Base-by-base conservation (phyloP, 2,329 filamentous ascomycete species). In the Scedosporium aurantiacum region DNA sequence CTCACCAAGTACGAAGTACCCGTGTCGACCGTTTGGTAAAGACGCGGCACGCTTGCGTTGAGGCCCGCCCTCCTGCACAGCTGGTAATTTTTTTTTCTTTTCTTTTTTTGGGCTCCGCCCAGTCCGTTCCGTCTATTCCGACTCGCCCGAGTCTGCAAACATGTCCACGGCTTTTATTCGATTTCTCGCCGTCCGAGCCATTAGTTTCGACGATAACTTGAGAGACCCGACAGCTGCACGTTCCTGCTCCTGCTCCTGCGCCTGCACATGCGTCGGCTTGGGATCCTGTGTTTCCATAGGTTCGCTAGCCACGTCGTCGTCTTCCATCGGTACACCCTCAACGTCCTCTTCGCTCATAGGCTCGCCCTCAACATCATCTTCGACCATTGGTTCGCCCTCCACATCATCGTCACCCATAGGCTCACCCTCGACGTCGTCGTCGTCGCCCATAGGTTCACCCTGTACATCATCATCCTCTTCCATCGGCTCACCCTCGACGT, bases 141-240 rank as follows among this genome's bases (percentile, higher is more conserved):
- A 50, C 14, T 55, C 45, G 32, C 52, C 58, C n/a, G 58, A 55
- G 47, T 55, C 58, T 18, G 25, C 58, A 82, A 94, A 95, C 89
- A 94, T 92, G 70, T 94, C 90, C 66, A 89, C 88, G 4, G 90
- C 89, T 66, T 85, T 85, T 72, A 90, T 87, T 64, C 88, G 81
- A 69, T 82, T 87, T 67, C 82, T 78, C 65, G 77, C 32, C 10
- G 32, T 69, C 62, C 71, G 73, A 56, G 67, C 68, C 61, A 64
- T 62, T 45, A 65, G 65, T 45, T 67, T 67, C 14, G 68, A 61
- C 45, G 65, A 59, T 66, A 68, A 61, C 58, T 69, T 66, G 63
- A 70, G 64, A 43, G 61, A 37, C 52, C 60, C 64, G 28, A 56
- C 57, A 1, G 14, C 52, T 28, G n/a, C 47, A 37, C 32, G 32